Percentiles rank a stretch among this genome's conserved stretches.
Evolutionary conservation across 2,329 filamentous ascomycete genomes (phyloP).

Genomic region (Phaeosphaeria sp.): DNA sequence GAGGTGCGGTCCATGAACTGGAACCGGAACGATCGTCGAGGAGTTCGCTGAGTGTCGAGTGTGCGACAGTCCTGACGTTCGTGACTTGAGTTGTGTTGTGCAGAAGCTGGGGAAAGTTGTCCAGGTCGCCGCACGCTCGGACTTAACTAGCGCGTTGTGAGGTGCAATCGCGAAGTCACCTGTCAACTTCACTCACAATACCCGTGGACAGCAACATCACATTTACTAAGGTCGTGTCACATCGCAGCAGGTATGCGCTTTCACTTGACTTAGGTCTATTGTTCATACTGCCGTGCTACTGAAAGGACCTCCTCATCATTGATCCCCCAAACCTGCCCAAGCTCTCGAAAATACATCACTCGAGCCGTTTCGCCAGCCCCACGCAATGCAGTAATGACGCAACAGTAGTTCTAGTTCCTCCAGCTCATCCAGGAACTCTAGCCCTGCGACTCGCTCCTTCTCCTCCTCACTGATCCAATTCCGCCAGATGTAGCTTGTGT

Average conservation of each 20-base stretch:
- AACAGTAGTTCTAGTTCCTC: constrained; percentile 92
- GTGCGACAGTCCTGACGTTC: not conserved
- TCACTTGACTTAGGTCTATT: not conserved
- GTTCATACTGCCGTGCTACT: not conserved
- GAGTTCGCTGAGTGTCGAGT: not conserved
- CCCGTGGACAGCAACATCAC: not conserved
- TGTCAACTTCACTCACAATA: constrained; percentile 1
- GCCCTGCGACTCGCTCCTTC: constrained; percentile 76
- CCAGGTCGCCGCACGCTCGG: constrained; percentile 12
- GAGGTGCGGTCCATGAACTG: not conserved
- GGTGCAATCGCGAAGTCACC: constrained; percentile 14
- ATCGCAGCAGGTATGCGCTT: not conserved
- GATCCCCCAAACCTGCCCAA: constrained; percentile 37
- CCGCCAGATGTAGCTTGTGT: constrained; percentile 76
- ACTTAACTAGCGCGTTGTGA: constrained; percentile 17
- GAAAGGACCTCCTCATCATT: constrained; percentile 2
- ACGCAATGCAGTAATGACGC: constrained; percentile 86
- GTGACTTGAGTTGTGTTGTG: constrained; percentile 9
- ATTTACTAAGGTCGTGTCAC: not conserved
- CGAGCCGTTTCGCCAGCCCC: constrained; percentile 75
- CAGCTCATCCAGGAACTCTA: constrained; percentile 93
- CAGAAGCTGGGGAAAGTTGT: constrained; percentile 11
- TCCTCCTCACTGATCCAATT: constrained; percentile 74
- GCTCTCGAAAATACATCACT: constrained; percentile 40
- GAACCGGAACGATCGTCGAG: not conserved